These are phyloP conservation scores for Podila verticillata DNA, from an alignment of 192 early-diverging fungal genomes.

Conservation along the genomic window DNA sequence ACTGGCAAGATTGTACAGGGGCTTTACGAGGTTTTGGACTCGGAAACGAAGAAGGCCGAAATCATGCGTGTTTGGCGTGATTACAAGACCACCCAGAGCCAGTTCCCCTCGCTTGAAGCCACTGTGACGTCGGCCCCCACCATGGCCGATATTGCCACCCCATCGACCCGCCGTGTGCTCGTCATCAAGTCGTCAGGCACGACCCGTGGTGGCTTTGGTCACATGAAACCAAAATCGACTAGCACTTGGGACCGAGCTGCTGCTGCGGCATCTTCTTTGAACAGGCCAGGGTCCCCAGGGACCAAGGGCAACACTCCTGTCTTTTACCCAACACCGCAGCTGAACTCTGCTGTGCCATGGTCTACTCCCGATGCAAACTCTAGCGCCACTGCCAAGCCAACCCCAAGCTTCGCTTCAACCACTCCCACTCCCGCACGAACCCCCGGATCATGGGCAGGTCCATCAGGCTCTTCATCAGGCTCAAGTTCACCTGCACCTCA, in stretches of 20 bases:
- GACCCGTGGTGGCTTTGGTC: constrained; percentile 54
- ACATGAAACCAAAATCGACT: constrained; percentile 47
- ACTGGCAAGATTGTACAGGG: constrained; percentile 61
- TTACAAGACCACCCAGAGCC: constrained; percentile 62
- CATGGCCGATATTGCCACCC: constrained; percentile 43
- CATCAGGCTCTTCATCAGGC: constrained; percentile 14
- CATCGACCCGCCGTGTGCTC: constrained; percentile 67
- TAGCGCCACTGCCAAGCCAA: background rate
- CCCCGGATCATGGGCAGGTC: constrained; percentile 29
- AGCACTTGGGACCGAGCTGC: constrained; percentile 63
- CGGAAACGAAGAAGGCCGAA: constrained; percentile 62
- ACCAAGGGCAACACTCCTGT: constrained; percentile 21
- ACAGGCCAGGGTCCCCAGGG: constrained; percentile 29
- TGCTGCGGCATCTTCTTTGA: constrained; percentile 48
- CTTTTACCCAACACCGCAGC: constrained; percentile 46
- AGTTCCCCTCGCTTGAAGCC: constrained; percentile 33
- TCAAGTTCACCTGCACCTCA: constrained; percentile 15
- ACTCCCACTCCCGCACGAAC: background rate
- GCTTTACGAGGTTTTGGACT: constrained; percentile 59
- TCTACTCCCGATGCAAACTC: constrained; percentile 1
- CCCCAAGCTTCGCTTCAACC: background rate
- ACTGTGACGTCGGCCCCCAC: constrained; percentile 27
- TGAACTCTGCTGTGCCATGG: constrained; percentile 41
- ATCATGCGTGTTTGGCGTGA: constrained; percentile 75
- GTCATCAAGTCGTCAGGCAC: constrained; percentile 77